phyloP scores from a whole-genome alignment of 2,329 filamentous ascomycete genomes.

The Rhinocladiella similis region DNA sequence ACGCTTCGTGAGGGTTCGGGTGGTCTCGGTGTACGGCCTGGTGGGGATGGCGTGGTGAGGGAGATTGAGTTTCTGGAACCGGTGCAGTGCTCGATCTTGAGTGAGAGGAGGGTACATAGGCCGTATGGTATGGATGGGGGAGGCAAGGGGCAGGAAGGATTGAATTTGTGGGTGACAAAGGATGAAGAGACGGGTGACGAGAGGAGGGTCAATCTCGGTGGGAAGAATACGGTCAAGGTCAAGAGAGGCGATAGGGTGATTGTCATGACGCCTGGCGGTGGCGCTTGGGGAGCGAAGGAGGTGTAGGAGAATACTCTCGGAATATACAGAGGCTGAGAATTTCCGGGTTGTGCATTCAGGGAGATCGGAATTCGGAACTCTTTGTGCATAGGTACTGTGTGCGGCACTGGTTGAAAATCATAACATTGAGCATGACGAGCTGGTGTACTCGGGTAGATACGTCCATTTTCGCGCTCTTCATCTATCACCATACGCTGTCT shows the following conservation, averaged over 20 bases:
- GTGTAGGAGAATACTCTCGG: not conserved
- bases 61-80: conserved; percentile 81
- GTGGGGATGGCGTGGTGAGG: conserved; percentile 74
- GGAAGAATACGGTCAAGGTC: conserved; percentile 30
- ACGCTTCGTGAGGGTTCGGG: conserved; percentile 62
- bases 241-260: conserved; percentile 40
- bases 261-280: conserved; percentile 29
- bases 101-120: conserved; percentile 27
- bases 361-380: not conserved
- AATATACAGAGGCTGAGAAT: not conserved
- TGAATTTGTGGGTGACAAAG: conserved; percentile 29
- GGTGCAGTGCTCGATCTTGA: conserved; percentile 59
- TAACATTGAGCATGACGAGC: too few relatives aligned
- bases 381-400: not conserved
- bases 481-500: too few relatives aligned
- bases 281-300: conserved; percentile 17
- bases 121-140: conserved; percentile 33
- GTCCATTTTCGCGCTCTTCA: not conserved
- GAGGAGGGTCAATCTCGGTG: conserved; percentile 27
- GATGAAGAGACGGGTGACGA: conserved; percentile 18
- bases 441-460: not conserved
- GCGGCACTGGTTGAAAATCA: too few relatives aligned
- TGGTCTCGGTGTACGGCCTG: conserved; percentile 64
- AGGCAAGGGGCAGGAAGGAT: conserved; percentile 23
- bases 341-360: not conserved